Evolutionary conservation across 1,284 basidiomycete genomes (phyloP).

Genomic region (Rhizopogon parksii): DNA sequence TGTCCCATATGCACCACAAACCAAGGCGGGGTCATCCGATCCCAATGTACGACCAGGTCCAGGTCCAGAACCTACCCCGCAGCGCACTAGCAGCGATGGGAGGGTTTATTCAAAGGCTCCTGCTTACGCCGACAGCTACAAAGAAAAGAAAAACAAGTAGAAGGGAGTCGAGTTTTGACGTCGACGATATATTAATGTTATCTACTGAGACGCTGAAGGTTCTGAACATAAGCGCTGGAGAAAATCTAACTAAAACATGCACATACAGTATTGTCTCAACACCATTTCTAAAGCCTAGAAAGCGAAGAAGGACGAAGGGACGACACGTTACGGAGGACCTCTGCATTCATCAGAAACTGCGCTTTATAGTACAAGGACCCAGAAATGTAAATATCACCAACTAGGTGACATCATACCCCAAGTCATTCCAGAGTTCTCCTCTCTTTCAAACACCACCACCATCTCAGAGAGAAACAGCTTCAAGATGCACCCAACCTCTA

Average conservation of each 20-base stretch:
- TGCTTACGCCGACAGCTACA: background rate
- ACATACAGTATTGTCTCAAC: too few relatives aligned
- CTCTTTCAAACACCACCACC: slow-evolving; percentile 1
- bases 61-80: slow-evolving; percentile 1
- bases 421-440: slow-evolving; percentile 12
- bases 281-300: too few relatives aligned
- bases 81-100: slow-evolving; percentile 1
- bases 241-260: too few relatives aligned
- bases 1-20: slow-evolving; percentile 4
- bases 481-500: slow-evolving; percentile 21
- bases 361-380: background rate
- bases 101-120: slow-evolving; percentile 1
- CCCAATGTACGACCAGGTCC: slow-evolving; percentile 1
- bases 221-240: background rate
- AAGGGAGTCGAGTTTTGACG: background rate
- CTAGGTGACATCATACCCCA: slow-evolving; percentile 22
- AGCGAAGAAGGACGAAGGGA: too few relatives aligned
- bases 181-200: background rate
- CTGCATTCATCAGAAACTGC: too few relatives aligned
- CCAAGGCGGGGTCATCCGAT: background rate
- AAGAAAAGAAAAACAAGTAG: background rate
- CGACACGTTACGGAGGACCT: too few relatives aligned
- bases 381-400: slow-evolving; percentile 10
- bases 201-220: too few relatives aligned
- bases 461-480: slow-evolving; percentile 2